These are phyloP conservation scores for Blastobotrys chiropterorum DNA, from an alignment of 805 yeast species.

Conservation along the genomic window DNA sequence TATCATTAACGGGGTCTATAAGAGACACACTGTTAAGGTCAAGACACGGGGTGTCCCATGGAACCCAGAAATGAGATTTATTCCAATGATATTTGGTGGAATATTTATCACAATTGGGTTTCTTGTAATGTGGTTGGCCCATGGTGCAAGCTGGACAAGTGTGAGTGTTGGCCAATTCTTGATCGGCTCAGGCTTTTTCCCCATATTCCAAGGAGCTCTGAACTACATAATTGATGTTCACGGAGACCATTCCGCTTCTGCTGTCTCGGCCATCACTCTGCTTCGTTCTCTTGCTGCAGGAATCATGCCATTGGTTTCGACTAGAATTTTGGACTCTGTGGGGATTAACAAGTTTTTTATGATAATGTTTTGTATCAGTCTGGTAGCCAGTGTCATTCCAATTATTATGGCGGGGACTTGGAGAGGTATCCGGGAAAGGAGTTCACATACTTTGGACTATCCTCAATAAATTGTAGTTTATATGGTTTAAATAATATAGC, in stretches of 20 bases:
- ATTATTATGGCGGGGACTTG: not conserved
- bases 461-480: not conserved
- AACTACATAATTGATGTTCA: conserved; percentile 15
- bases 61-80: conserved; percentile 13
- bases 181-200: conserved; percentile 12
- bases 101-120: conserved; percentile 13
- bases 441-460: not conserved
- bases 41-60: conserved; percentile 5
- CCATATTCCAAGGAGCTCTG: conserved; percentile 13
- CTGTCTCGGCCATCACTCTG: conserved; percentile 11
- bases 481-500: not conserved
- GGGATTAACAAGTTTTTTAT: not conserved
- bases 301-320: conserved; percentile 6
- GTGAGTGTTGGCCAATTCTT: conserved; percentile 6
- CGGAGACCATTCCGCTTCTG: conserved; percentile 12
- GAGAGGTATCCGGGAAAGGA: not conserved
- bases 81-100: conserved; percentile 14
- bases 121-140: conserved; percentile 7
- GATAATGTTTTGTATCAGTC: not conserved
- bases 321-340: not conserved
- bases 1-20: conserved; percentile 6
- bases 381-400: not conserved
- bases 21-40: conserved; percentile 6
- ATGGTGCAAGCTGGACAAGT: conserved; percentile 5
- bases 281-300: conserved; percentile 15